Evolutionary conservation across 1,284 basidiomycete species (phyloP).

Genomic region (Boletus subluridellus): DNA sequence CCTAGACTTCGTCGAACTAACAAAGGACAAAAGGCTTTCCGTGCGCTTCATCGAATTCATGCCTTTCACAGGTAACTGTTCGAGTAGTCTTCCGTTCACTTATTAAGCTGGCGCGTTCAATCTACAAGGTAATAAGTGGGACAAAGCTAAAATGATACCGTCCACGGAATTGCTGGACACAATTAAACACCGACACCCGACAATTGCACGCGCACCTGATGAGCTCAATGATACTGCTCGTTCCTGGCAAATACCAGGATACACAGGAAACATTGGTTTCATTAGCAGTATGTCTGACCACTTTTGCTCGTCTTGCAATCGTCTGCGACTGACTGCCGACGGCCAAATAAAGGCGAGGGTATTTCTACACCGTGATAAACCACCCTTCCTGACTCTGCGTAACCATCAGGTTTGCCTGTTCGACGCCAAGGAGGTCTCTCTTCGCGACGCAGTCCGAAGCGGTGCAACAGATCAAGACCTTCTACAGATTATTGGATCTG

Average conservation of each 20-base stretch:
- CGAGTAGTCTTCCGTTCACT: neutral
- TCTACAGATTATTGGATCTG: conserved; percentile 59
- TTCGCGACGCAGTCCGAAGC: conserved; percentile 69
- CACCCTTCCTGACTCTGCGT: conserved; percentile 6
- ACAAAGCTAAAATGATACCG: conserved; percentile 75
- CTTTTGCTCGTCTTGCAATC: conserved; percentile 83
- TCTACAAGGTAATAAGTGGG: conserved; percentile 77
- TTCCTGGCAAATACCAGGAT: conserved; percentile 72
- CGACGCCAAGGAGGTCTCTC: conserved; percentile 78
- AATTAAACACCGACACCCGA: conserved; percentile 49
- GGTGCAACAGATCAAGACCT: conserved; percentile 65
- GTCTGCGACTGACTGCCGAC: conserved; percentile 81
- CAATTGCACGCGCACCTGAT: conserved; percentile 53
- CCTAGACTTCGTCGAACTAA: conserved; percentile 74
- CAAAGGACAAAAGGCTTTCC: conserved; percentile 59
- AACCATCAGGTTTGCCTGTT: conserved; percentile 74
- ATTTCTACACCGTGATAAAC: neutral
- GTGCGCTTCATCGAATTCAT: conserved; percentile 91
- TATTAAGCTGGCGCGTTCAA: neutral
- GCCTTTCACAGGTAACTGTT: conserved; percentile 75
- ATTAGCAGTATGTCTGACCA: conserved; percentile 93
- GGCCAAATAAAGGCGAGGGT: conserved; percentile 78
- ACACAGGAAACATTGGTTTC: conserved; percentile 76
- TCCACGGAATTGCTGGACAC: conserved; percentile 59
- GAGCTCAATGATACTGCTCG: conserved; percentile 80